These are phyloP conservation scores for Crithidia bombi DNA, from an alignment of 208 protist species.

Conservation along the genomic window DNA sequence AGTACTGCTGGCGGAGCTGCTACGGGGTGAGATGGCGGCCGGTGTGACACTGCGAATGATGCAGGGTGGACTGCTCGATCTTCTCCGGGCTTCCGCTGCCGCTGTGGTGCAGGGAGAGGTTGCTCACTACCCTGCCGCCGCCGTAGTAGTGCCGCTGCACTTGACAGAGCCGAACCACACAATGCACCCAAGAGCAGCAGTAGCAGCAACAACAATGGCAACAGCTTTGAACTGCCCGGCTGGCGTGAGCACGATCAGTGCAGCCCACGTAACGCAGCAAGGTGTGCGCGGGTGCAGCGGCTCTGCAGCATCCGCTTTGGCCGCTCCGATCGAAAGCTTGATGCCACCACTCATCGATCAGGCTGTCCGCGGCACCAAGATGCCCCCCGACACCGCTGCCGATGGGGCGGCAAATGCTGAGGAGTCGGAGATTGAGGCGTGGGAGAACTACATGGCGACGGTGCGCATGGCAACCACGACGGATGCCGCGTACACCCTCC, in stretches of 20 bases:
- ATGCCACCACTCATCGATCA: slow-evolving; percentile 35
- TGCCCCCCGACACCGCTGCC: not conserved
- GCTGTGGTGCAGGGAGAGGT: slow-evolving; percentile 23
- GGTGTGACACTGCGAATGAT: slow-evolving; percentile 76
- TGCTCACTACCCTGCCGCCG: not conserved
- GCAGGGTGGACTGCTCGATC: slow-evolving; percentile 45
- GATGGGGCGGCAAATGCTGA: not conserved
- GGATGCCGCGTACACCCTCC: not conserved
- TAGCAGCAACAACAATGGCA: not conserved
- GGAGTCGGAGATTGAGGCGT: slow-evolving; percentile 29
- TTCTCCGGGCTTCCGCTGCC: slow-evolving; percentile 16
- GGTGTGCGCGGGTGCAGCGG: too few relatives aligned
- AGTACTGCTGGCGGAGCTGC: slow-evolving; percentile 57
- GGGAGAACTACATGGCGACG: slow-evolving; percentile 31
- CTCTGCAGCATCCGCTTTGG: not conserved
- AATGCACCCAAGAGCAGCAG: not conserved
- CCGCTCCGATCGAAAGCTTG: slow-evolving; percentile 24
- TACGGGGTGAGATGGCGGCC: slow-evolving; percentile 50
- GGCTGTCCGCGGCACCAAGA: not conserved
- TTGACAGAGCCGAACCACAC: not conserved
- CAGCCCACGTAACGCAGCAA: too few relatives aligned
- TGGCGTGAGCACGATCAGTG: not conserved
- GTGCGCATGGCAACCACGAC: slow-evolving; percentile 18
- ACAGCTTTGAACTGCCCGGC: not conserved
- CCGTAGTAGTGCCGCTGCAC: too few relatives aligned